Conservation (phyloP, 176 grass and related monocot species). For the Luzula sylvatica region DNA sequence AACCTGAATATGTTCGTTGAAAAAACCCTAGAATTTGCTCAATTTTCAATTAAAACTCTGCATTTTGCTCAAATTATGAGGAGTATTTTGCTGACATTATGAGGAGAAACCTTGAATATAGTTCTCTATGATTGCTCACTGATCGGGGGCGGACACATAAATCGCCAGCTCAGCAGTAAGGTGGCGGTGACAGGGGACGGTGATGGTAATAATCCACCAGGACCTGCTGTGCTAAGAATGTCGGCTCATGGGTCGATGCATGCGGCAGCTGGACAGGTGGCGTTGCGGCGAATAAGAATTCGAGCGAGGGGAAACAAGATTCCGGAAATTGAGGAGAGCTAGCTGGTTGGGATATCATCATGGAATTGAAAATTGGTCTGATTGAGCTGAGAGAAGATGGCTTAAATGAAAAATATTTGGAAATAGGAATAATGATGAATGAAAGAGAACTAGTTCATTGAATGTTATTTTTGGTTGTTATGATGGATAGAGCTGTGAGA, state of each 20-base stretch:
- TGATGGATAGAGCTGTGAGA: background rate
- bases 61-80: too few relatives aligned
- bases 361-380: background rate
- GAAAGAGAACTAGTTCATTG: too few relatives aligned
- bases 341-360: background rate
- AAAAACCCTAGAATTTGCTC: too few relatives aligned
- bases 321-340: conserved; percentile 53
- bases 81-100: too few relatives aligned
- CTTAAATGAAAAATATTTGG: too few relatives aligned
- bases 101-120: too few relatives aligned
- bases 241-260: conserved; percentile 38
- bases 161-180: background rate
- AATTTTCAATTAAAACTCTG: too few relatives aligned
- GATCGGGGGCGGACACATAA: conserved; percentile 13
- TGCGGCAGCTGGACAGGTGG: conserved; percentile 22
- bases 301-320: conserved; percentile 64
- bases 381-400: background rate
- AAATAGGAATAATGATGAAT: too few relatives aligned
- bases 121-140: too few relatives aligned
- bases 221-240: conserved; percentile 8
- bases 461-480: background rate
- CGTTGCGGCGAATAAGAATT: conserved; percentile 29
- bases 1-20: too few relatives aligned
- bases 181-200: too few relatives aligned
- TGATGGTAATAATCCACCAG: background rate